These are phyloP conservation scores for Lyophyllum shimeji DNA, from an alignment of 768 basidiomycete species.

Conservation along the genomic window DNA sequence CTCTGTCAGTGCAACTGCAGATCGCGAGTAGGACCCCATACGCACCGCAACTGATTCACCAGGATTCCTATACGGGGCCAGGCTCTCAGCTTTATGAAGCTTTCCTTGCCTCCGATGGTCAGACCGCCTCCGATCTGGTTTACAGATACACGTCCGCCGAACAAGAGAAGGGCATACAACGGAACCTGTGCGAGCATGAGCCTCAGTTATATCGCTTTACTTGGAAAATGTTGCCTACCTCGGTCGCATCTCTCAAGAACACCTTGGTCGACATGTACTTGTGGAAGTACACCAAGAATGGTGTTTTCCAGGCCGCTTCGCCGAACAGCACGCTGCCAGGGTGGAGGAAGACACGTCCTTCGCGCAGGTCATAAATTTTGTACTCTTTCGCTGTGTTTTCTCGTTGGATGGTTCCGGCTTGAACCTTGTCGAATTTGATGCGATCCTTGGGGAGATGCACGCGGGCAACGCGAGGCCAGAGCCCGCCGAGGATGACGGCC, in stretches of 20 bases:
- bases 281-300: constrained; percentile 82
- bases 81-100: constrained; percentile 63
- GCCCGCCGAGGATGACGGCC: constrained; percentile 78
- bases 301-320: constrained; percentile 69
- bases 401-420: constrained; percentile 79
- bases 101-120: constrained; percentile 53
- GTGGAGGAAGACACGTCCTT: constrained; percentile 75
- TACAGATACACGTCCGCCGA: constrained; percentile 77
- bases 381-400: constrained; percentile 85
- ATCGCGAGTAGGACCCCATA: background rate
- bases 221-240: constrained; percentile 46
- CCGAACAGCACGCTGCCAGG: constrained; percentile 80
- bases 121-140: constrained; percentile 83
- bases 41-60: constrained; percentile 81
- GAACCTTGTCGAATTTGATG: constrained; percentile 85
- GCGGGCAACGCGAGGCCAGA: constrained; percentile 82
- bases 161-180: constrained; percentile 80
- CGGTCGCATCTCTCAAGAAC: constrained; percentile 84
- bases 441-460: constrained; percentile 69
- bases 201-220: background rate
- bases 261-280: constrained; percentile 82
- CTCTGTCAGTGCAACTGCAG: background rate
- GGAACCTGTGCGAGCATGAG: constrained; percentile 55
- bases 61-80: constrained; percentile 92
- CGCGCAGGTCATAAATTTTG: constrained; percentile 73